These are phyloP conservation scores for Naganishia friedmannii DNA, from an alignment of 768 basidiomycete species.

Conservation along the genomic window DNA sequence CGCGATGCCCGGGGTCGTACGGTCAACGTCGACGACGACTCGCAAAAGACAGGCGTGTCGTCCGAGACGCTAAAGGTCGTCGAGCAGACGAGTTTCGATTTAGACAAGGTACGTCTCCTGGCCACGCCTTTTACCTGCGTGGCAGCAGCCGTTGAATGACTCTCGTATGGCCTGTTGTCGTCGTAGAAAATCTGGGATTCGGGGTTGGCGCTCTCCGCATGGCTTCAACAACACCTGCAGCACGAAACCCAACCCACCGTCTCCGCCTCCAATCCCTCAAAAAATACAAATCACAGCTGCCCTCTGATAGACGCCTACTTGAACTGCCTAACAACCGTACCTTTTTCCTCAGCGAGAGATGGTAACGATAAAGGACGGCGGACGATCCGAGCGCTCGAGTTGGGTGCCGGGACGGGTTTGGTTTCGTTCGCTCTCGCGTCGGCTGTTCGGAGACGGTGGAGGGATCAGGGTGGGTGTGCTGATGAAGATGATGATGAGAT, in stretches of 20 bases:
- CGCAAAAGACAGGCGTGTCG: neutral
- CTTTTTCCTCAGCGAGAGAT: neutral
- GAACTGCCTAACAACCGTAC: neutral
- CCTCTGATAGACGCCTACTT: neutral
- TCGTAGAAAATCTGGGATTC: conserved; percentile 93
- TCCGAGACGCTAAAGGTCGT: conserved; percentile 57
- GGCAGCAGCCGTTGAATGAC: too few relatives aligned
- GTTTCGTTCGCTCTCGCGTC: conserved; percentile 67
- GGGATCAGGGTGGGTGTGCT: neutral
- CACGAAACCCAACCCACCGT: neutral
- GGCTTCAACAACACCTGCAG: conserved; percentile 56
- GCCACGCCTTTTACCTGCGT: neutral
- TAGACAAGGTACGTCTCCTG: conserved; percentile 73
- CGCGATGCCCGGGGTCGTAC: conserved; percentile 18
- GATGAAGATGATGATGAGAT: neutral
- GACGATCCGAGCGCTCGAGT: conserved; percentile 59
- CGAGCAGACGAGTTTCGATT: conserved; percentile 84
- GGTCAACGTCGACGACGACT: neutral
- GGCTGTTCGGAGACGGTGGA: conserved; percentile 32
- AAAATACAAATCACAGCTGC: too few relatives aligned
- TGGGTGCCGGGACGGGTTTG: conserved; percentile 81
- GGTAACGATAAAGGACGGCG: neutral
- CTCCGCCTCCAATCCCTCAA: too few relatives aligned
- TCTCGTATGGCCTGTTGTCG: neutral
- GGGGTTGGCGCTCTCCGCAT: conserved; percentile 77